Evolutionary conservation across 2,329 filamentous ascomycete genomes (phyloP).

Genomic region (Cytospora paraplurivora): DNA sequence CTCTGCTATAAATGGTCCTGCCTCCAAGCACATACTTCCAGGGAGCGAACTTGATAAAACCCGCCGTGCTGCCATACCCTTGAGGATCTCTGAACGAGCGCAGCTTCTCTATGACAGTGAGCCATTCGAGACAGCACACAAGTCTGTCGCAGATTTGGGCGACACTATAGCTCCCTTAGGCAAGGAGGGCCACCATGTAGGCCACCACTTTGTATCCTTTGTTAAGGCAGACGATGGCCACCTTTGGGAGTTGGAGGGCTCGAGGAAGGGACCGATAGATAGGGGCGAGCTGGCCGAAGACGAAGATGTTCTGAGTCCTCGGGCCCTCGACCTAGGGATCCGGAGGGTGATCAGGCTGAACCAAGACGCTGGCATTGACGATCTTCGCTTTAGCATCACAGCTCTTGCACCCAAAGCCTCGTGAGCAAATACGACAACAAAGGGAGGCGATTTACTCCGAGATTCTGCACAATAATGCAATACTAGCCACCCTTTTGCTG

Average conservation of each 20-base stretch:
- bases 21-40: constrained; percentile 54
- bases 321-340: constrained; percentile 65
- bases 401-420: constrained; percentile 38
- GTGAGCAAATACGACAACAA: background rate
- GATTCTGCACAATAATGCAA: background rate
- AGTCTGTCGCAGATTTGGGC: constrained; percentile 66
- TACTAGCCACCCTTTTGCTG: constrained; percentile 3
- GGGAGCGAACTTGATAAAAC: constrained; percentile 60
- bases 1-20: constrained; percentile 68
- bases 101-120: constrained; percentile 70
- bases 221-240: constrained; percentile 66
- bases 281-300: constrained; percentile 56
- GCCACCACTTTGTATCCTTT: constrained; percentile 81
- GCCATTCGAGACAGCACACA: constrained; percentile 72
- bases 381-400: constrained; percentile 44
- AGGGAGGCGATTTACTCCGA: background rate
- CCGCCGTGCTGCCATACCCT: constrained; percentile 61
- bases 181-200: constrained; percentile 54
- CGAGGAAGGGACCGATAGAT: constrained; percentile 71
- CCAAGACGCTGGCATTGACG: constrained; percentile 36
- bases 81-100: constrained; percentile 64
- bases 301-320: constrained; percentile 67
- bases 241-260: constrained; percentile 81
- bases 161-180: constrained; percentile 66
- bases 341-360: constrained; percentile 46